Evolutionary conservation across 78 protist species (phyloP).

Genomic region (Cavenderia fasciculata): DNA sequence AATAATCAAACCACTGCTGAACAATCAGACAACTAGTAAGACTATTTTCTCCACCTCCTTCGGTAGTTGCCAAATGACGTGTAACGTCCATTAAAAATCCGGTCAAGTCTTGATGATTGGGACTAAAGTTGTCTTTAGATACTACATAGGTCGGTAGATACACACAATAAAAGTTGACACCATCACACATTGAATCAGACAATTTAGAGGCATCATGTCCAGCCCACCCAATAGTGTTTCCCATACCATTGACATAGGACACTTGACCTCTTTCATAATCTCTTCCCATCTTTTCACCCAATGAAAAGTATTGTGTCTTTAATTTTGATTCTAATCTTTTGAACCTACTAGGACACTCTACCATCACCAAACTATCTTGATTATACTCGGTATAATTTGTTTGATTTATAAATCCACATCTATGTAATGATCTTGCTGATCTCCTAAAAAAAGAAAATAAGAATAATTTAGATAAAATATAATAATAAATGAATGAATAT

Average conservation of each 20-base stretch:
- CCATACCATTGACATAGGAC: constrained; percentile 70
- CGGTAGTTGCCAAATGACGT: neutral
- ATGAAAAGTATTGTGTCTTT: constrained; percentile 3
- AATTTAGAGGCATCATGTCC: constrained; percentile 26
- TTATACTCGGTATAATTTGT: neutral
- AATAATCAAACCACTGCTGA: constrained; percentile 63
- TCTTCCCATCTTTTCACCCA: constrained; percentile 20
- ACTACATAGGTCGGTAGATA: constrained; percentile 8
- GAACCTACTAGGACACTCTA: neutral
- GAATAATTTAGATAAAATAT: too few species aligned
- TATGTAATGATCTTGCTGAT: constrained; percentile 9
- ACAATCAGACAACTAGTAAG: constrained; percentile 17
- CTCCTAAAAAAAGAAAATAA: too few species aligned
- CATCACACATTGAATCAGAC: neutral
- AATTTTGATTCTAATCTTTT: neutral
- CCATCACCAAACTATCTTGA: constrained; percentile 31
- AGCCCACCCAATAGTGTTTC: constrained; percentile 34
- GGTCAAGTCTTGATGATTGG: neutral
- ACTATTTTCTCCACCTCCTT: neutral
- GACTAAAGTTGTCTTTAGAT: constrained; percentile 16
- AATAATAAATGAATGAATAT: too few species aligned
- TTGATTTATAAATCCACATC: constrained; percentile 3
- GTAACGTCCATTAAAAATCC: neutral
- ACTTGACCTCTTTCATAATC: neutral
- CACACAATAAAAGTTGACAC: constrained; percentile 15